These are phyloP conservation scores for Tricholoma sp. DNA, from an alignment of 768 basidiomycete genomes.

Conservation along the genomic window DNA sequence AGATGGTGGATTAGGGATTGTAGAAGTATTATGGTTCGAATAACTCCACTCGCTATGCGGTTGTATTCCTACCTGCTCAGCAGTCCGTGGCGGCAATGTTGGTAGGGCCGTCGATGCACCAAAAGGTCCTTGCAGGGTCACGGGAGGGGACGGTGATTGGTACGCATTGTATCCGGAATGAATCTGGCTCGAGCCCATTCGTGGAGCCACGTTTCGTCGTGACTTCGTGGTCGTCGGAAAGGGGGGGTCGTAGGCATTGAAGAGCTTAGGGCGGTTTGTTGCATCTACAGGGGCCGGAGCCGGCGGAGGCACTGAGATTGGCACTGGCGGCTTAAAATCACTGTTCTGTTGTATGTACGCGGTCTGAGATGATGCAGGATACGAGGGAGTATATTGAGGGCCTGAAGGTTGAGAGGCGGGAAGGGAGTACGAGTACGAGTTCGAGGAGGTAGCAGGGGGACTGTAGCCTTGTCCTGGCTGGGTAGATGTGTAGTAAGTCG, in stretches of 20 bases:
- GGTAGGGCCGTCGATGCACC: not conserved
- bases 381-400: conserved; percentile 15
- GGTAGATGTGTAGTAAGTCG: not conserved
- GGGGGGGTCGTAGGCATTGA: conserved; percentile 76
- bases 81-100: not conserved
- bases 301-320: conserved; percentile 17
- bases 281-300: conserved; percentile 35
- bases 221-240: conserved; percentile 46
- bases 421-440: conserved; percentile 12
- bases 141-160: conserved; percentile 15
- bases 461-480: conserved; percentile 10
- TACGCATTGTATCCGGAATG: conserved; percentile 20
- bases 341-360: conserved; percentile 5
- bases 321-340: not conserved
- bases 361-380: conserved; percentile 8
- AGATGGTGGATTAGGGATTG: not conserved
- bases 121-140: not conserved
- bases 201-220: conserved; percentile 23
- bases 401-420: conserved; percentile 12
- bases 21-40: not conserved
- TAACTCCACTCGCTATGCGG: not conserved
- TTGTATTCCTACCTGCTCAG: not conserved
- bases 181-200: conserved; percentile 12
- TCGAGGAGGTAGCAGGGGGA: conserved; percentile 5
- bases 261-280: conserved; percentile 57